Percentiles rank a stretch among this genome's conserved stretches.
These are phyloP conservation scores for Papiliotrema laurentii DNA, from an alignment of 1,284 basidiomycete genomes.

Conservation along the genomic window DNA sequence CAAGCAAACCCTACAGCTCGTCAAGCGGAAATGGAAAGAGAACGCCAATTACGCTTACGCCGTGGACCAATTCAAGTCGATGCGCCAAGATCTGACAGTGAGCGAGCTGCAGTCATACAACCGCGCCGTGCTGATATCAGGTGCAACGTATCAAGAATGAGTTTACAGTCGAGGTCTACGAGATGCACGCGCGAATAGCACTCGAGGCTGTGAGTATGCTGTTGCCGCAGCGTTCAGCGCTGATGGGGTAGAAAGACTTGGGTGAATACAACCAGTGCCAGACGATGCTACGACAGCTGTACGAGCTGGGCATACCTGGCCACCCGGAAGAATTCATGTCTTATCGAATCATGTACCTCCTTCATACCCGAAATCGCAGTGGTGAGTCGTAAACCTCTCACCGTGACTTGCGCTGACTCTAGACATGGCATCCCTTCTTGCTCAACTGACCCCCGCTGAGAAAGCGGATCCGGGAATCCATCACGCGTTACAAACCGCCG, in stretches of 20 bases:
- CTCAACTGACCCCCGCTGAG: conserved; percentile 87
- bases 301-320: conserved; percentile 86
- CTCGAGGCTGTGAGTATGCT: conserved; percentile 71
- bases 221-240: conserved; percentile 4
- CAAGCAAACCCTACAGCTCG: conserved; percentile 75
- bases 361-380: conserved; percentile 89
- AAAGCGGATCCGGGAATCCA: conserved; percentile 72
- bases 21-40: conserved; percentile 84
- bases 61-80: conserved; percentile 95
- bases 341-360: conserved; percentile 92
- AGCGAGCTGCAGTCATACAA: conserved; percentile 42
- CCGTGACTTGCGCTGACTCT: conserved; percentile 1
- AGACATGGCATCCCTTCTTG: conserved; percentile 95
- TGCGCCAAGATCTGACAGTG: conserved; percentile 95
- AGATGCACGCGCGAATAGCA: conserved; percentile 96
- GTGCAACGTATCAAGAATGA: conserved; percentile 99
- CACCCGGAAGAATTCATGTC: conserved; percentile 93
- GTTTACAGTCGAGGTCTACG: conserved; percentile 95
- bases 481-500: conserved; percentile 86
- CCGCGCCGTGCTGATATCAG: conserved; percentile 50
- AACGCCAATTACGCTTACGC: conserved; percentile 82
- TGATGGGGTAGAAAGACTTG: conserved; percentile 70
- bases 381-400: conserved; percentile 55
- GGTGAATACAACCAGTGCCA: conserved; percentile 99
- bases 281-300: conserved; percentile 80